Evolutionary conservation across 306 rosid genomes (phyloP), one percentile per base, ranked within the genome.

Genomic region (Hippophae gyantsensis): DNA sequence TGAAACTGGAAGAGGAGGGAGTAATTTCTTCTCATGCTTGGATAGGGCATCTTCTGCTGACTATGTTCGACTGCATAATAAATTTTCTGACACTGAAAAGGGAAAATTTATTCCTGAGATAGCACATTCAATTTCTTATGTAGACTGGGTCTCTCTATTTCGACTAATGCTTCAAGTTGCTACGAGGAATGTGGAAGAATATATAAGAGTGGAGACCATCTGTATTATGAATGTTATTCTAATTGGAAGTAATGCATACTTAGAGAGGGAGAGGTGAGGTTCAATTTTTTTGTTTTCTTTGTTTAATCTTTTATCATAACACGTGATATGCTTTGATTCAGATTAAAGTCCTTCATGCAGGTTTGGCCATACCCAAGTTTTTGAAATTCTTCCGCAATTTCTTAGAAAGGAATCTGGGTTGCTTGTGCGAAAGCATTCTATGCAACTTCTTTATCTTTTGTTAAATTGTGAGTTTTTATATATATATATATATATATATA

Each of bases 181-280:
- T 61, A 71, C 32, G 76, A 73, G 63, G 71, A 76, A 79, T 76
- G 49, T 77, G 54, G 84, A 83, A 72, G 87, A 85, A 64, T 71
- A 65, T 12, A 81, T 81, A 75, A 85, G 87, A 69, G 71, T 71
- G 55, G 83, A 90, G 75, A 86, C 84, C 40, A 73, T 79, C 42
- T 83, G 86, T 66, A 69, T 81, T 47, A 72, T 90, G 87, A 76
- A 72, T 71, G 43, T 87, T 59, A 81, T 87, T 62, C 71, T 87
- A 58, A 68, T 79, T 68, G 78, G 76, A 63, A 75, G 82, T 70
- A 74, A 65, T 67, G 77, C 89, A 60, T 79, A 72, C 74, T 45
- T 26, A 58, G 87, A 85, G 69, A 90, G 95, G 77, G 92, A 80
- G 65, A 75, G 43, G 96, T 90, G 83, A 79, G 96, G 74, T 43